Evolutionary conservation across 306 rosid genomes (phyloP).

Genomic region (Elaeagnus macrophylla): DNA sequence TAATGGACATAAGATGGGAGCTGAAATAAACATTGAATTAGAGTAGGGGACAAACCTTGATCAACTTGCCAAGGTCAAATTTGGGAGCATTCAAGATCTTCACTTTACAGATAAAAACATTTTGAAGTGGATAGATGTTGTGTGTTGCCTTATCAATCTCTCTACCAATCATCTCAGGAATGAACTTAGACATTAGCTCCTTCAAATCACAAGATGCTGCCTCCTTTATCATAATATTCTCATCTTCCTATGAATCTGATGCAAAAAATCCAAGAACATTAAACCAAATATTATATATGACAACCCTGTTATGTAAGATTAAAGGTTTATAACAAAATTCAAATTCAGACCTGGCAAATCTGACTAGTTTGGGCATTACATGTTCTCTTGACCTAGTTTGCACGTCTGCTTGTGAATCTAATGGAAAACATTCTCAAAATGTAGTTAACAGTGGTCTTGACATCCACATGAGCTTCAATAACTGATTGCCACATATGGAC

Average conservation of each 20-base stretch:
- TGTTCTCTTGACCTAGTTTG: slow-evolving; percentile 85
- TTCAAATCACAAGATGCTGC: slow-evolving; percentile 80
- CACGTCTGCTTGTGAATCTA: slow-evolving; percentile 75
- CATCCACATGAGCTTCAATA: slow-evolving; percentile 90
- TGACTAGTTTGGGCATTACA: slow-evolving; percentile 91
- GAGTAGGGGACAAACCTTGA: slow-evolving; percentile 48
- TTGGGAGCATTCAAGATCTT: slow-evolving; percentile 94
- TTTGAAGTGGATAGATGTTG: slow-evolving; percentile 73
- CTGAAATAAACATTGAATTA: not conserved
- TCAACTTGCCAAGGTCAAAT: slow-evolving; percentile 83
- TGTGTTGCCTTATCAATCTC: slow-evolving; percentile 79
- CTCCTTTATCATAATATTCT: slow-evolving; percentile 65
- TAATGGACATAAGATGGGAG: not conserved
- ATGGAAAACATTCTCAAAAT: slow-evolving; percentile 84
- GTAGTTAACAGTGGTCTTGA: slow-evolving; percentile 78
- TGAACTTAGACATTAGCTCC: slow-evolving; percentile 79
- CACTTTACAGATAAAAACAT: slow-evolving; percentile 77
- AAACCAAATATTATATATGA: not conserved
- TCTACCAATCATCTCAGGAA: slow-evolving; percentile 85
- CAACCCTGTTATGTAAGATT: not conserved
- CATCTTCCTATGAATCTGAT: slow-evolving; percentile 90
- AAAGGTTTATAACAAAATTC: not conserved
- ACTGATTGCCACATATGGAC: slow-evolving; percentile 84
- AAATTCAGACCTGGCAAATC: slow-evolving; percentile 52
- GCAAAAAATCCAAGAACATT: not conserved